Base-by-base conservation (phyloP, 768 basidiomycete species). In the Pulveroboletus ravenelii region DNA sequence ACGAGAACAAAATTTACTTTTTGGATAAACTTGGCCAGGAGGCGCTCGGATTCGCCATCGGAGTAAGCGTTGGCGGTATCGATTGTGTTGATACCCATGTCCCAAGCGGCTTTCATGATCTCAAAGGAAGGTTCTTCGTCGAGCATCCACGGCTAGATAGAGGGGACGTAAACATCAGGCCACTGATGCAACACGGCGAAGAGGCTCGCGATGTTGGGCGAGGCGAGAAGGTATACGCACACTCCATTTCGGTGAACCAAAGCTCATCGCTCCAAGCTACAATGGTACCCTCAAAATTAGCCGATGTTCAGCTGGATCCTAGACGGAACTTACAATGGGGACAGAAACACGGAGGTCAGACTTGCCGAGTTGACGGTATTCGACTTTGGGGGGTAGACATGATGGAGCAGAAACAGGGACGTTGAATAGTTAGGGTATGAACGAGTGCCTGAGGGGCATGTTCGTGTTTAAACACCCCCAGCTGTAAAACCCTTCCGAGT, bases 51-150 rank as follows among this genome's bases (percentile, higher is more conserved):
- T 42, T 65, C 63, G 23, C 69, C 71, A 32, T 66, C 64, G 15
- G 64, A 65, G 40, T 72, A 74, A 5, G 67, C 13, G 45, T 72
- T 72, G n/a, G 72, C 70, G 1, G 72, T 72, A 35, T 75, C 73
- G 45, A 70, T 63, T 5, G 70, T 72, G 48, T 63, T 71, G 51
- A 76, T 65, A 4, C 75, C 75, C 12, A 63, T 54, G 27, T 73
- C 66, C 62, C 63, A 74, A 4, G 75, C 75, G 10, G 63, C 60
- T 51, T 73, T 72, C 44, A 75, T 48, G 51, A 74, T 59, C 41
- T 60, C 52, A 17, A 68, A 47, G 0, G 68, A 63, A n/a, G 68
- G 47, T 1, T 58, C 61, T 47, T 67, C 67, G 1, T 55, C 64
- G 6, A 66, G 52, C 14, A 69, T 57, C 60, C 66, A 66, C 18